phyloP scores from a whole-genome alignment of 1,284 basidiomycete genomes.

The Coniophora puteana region DNA sequence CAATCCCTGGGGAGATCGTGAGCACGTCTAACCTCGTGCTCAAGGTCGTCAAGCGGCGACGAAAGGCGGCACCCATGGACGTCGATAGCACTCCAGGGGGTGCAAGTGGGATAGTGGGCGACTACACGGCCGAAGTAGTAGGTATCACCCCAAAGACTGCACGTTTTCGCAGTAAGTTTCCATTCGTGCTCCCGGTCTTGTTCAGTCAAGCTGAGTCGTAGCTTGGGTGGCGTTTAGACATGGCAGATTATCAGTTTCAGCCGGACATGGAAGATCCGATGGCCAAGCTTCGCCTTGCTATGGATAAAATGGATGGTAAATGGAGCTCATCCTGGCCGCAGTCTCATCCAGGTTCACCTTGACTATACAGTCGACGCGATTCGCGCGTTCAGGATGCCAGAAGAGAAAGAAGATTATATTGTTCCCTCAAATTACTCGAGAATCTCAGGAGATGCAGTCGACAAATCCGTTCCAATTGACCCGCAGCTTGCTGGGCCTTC shows the following conservation, averaged over 20 bases:
- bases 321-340: constrained; percentile 5
- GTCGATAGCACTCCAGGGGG: neutral
- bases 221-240: constrained; percentile 45
- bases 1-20: constrained; percentile 76
- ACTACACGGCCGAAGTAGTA: constrained; percentile 77
- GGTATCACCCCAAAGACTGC: constrained; percentile 81
- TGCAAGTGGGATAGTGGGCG: constrained; percentile 46
- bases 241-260: constrained; percentile 90
- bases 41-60: constrained; percentile 71
- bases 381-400: constrained; percentile 60
- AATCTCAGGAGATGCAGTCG: constrained; percentile 28
- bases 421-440: constrained; percentile 23
- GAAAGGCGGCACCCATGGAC: constrained; percentile 36
- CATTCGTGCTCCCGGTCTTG: neutral
- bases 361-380: constrained; percentile 63
- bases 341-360: constrained; percentile 1
- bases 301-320: constrained; percentile 79
- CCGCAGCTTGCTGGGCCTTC: constrained; percentile 24
- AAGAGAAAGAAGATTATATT: constrained; percentile 62
- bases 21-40: constrained; percentile 76
- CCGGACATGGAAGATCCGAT: constrained; percentile 71
- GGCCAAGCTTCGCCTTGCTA: constrained; percentile 61
- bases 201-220: constrained; percentile 1
- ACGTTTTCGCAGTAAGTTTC: constrained; percentile 81
- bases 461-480: too few relatives aligned